Evolutionary conservation across 1,284 basidiomycete species (phyloP).

Genomic region (Takashimella tepidaria): DNA sequence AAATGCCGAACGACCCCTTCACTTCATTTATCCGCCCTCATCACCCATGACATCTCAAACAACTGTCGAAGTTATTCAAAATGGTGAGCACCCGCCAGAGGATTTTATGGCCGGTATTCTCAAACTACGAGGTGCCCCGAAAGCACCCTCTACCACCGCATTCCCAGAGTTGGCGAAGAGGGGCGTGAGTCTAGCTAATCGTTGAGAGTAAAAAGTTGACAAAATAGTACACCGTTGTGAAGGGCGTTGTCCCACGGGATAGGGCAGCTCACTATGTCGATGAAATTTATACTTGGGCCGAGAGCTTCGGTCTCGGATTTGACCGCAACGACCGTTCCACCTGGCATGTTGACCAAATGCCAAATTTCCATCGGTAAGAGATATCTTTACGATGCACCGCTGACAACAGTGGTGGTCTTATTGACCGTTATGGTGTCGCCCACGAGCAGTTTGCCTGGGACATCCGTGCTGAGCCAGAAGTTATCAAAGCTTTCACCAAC

Average conservation of each 20-base stretch:
- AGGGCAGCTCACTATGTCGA: conserved; percentile 37
- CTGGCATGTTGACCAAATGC: conserved; percentile 40
- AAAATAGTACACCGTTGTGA: conserved; percentile 45
- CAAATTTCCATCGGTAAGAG: conserved; percentile 21
- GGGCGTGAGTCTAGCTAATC: background rate
- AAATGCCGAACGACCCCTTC: too few relatives aligned
- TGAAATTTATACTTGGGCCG: conserved; percentile 41
- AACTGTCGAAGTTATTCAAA: background rate
- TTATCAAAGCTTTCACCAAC: conserved; percentile 42
- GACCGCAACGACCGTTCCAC: conserved; percentile 43
- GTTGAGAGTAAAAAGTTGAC: too few relatives aligned
- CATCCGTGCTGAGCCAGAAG: conserved; percentile 39
- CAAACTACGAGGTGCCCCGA: background rate
- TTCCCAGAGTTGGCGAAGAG: background rate
- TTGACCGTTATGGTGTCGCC: conserved; percentile 35
- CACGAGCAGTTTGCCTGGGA: conserved; percentile 49
- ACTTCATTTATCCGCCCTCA: too few relatives aligned
- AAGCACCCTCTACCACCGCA: background rate
- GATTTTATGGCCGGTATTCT: background rate
- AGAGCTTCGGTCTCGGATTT: conserved; percentile 43
- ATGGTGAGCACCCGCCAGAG: background rate
- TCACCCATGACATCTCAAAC: background rate
- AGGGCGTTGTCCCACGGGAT: conserved; percentile 33
- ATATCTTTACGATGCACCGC: background rate
- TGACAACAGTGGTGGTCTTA: conserved; percentile 38